Evolutionary conservation across 2,329 filamentous ascomycete genomes (phyloP).

Genomic region (Aspergillus ibericus): DNA sequence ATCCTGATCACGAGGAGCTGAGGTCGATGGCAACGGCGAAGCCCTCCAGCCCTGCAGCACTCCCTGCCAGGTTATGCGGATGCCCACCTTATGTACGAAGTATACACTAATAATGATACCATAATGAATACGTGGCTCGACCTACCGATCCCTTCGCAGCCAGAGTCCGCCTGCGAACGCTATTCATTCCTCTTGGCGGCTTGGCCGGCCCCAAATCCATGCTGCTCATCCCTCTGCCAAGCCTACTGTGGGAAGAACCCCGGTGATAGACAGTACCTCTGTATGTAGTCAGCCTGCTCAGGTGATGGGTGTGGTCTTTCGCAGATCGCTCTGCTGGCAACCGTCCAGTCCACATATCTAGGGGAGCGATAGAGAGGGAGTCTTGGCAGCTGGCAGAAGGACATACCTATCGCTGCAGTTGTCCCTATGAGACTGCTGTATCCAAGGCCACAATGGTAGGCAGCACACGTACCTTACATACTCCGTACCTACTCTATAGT

Average conservation of each 20-base stretch:
- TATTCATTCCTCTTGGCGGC: slow-evolving; percentile 2
- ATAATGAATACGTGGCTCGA: background rate
- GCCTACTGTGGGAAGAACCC: background rate
- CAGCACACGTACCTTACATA: background rate
- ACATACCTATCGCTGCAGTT: background rate
- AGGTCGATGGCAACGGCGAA: background rate
- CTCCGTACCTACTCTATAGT: no score
- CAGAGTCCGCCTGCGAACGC: background rate
- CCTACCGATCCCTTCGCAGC: background rate
- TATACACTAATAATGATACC: background rate
- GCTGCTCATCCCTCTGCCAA: slow-evolving; percentile 15
- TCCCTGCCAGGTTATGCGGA: background rate
- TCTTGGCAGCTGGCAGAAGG: background rate
- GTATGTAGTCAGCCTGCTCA: background rate
- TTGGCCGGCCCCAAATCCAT: slow-evolving; percentile 4
- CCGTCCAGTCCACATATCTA: no score
- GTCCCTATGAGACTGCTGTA: background rate
- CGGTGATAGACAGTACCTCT: background rate
- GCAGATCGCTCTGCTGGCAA: no score
- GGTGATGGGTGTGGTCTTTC: no score
- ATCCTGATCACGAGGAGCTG: background rate
- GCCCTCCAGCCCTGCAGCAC: background rate
- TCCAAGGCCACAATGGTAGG: background rate
- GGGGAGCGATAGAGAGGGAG: background rate
- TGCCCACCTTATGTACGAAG: background rate